These are phyloP conservation scores for Paxillus involutus DNA, from an alignment of 768 basidiomycete species.

Conservation along the genomic window DNA sequence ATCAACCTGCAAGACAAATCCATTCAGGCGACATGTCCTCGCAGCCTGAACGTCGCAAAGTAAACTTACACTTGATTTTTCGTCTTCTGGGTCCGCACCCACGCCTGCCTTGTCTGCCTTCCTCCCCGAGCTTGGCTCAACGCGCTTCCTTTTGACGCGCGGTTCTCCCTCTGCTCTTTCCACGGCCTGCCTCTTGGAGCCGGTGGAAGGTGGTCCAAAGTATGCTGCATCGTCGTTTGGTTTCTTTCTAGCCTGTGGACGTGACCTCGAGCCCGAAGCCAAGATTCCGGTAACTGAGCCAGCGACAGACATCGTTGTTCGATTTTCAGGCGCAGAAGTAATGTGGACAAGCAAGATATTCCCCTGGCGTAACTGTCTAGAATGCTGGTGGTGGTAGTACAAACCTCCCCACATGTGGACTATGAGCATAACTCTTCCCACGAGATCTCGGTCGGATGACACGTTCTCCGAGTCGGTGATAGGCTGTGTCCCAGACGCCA, in stretches of 20 bases:
- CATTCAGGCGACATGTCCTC: background rate
- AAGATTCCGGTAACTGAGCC: constrained; percentile 20
- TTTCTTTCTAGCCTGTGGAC: constrained; percentile 63
- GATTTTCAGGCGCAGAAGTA: background rate
- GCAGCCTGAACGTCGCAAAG: background rate
- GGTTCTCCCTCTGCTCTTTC: constrained; percentile 77
- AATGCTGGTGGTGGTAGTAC: background rate
- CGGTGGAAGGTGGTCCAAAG: constrained; percentile 55
- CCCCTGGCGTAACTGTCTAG: background rate
- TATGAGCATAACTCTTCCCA: constrained; percentile 15
- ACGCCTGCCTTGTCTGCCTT: constrained; percentile 40
- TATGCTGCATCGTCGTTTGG: constrained; percentile 71
- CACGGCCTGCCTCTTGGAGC: constrained; percentile 61
- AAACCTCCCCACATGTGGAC: too few species aligned
- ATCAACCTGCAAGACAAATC: constrained; percentile 54
- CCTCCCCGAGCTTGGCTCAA: constrained; percentile 40
- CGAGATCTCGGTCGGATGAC: background rate
- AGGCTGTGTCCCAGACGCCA: too few species aligned
- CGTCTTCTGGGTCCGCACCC: constrained; percentile 30
- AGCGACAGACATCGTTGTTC: constrained; percentile 22
- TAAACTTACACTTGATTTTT: constrained; percentile 30
- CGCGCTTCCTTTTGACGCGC: constrained; percentile 70
- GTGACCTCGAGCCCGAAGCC: constrained; percentile 54
- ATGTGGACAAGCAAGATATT: background rate
- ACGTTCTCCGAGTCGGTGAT: too few species aligned